Conservation (phyloP, 2,329 filamentous ascomycete species). For the Xylaria sp. region DNA sequence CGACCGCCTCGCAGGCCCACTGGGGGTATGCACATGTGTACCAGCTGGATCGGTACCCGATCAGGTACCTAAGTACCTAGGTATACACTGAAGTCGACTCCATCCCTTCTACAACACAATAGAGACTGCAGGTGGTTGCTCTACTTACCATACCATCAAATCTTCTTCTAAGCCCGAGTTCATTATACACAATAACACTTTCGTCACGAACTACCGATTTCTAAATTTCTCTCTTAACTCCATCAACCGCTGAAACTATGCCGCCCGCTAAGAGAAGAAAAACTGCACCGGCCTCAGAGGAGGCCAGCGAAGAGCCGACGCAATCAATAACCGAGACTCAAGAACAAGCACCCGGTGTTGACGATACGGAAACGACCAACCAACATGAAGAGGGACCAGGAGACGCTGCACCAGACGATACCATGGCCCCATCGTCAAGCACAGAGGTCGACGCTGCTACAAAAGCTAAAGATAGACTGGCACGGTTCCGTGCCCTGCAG, state of each 20-base stretch:
- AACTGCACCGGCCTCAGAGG: slow-evolving; percentile 45
- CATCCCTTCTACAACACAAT: too few species aligned
- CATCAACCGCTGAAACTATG: slow-evolving; percentile 45
- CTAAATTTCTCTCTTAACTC: background rate
- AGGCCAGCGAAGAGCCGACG: slow-evolving; percentile 36
- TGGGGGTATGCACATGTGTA: too few species aligned
- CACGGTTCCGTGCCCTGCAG: slow-evolving; percentile 88
- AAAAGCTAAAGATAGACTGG: slow-evolving; percentile 74
- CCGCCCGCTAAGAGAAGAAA: slow-evolving; percentile 60
- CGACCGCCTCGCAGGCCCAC: too few species aligned
- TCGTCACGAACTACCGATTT: background rate
- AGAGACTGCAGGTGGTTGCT: too few species aligned
- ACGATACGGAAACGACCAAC: slow-evolving; percentile 33
- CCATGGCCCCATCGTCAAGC: slow-evolving; percentile 28
- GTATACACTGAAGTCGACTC: too few species aligned
- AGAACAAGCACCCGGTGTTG: slow-evolving; percentile 32
- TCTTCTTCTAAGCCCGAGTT: too few species aligned
- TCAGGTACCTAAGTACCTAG: too few species aligned
- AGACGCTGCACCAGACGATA: slow-evolving; percentile 8
- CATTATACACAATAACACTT: background rate
- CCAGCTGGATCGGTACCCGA: too few species aligned
- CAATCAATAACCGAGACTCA: slow-evolving; percentile 43
- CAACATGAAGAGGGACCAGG: slow-evolving; percentile 15
- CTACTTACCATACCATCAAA: too few species aligned
- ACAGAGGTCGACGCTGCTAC: slow-evolving; percentile 38